Conservation (phyloP, 805 yeast species). For the Debaryomyces hansenii region DNA sequence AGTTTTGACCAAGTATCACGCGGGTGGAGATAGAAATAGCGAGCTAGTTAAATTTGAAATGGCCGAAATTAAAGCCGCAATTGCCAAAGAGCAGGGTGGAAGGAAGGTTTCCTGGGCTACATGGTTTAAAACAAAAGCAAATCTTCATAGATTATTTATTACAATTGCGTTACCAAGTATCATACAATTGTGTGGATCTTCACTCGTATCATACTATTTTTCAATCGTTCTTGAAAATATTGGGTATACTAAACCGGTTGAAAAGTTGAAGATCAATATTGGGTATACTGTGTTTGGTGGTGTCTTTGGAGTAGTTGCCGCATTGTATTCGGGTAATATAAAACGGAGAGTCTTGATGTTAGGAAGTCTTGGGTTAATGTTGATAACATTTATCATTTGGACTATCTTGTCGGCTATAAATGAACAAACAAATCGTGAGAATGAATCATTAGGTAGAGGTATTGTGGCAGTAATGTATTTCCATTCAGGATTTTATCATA, state of each 20-base stretch:
- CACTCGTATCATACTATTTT: constrained; percentile 37
- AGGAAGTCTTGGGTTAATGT: constrained; percentile 24
- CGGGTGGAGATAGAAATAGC: constrained; percentile 23
- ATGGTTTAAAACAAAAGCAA: neutral
- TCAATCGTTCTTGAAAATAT: constrained; percentile 13
- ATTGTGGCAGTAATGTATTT: constrained; percentile 3
- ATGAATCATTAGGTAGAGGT: constrained; percentile 10
- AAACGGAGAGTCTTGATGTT: constrained; percentile 28
- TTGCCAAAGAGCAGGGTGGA: neutral
- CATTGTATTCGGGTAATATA: constrained; percentile 16
- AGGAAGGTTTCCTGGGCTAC: neutral
- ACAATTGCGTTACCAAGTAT: constrained; percentile 31
- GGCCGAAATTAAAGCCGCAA: constrained; percentile 16
- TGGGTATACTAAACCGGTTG: constrained; percentile 26
- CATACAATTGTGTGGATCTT: constrained; percentile 46
- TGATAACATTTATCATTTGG: constrained; percentile 22
- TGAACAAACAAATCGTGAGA: constrained; percentile 16
- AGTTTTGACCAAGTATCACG: constrained; percentile 22
- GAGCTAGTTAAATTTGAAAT: constrained; percentile 6
- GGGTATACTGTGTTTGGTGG: constrained; percentile 49
- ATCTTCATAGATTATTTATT: neutral
- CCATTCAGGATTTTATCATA: constrained; percentile 1
- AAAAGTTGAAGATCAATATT: constrained; percentile 50
- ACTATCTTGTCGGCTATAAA: constrained; percentile 22
- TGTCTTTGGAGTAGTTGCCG: constrained; percentile 21